These are phyloP conservation scores for Penicillium crystallinum DNA, from an alignment of 495 filamentous ascomycete species.

Conservation along the genomic window DNA sequence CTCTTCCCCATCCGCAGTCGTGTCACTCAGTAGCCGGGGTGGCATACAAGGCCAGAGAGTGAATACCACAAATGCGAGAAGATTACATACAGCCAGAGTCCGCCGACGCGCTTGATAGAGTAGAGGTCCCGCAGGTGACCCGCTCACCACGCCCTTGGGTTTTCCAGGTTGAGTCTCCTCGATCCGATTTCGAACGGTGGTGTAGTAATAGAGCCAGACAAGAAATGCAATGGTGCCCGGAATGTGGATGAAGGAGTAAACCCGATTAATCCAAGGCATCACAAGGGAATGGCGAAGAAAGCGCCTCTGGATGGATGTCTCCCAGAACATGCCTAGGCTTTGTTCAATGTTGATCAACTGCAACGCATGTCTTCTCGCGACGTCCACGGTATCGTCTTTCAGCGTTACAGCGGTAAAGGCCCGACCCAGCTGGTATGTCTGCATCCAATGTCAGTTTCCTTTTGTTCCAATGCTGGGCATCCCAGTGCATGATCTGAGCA, in stretches of 20 bases:
- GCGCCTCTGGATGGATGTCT: slow-evolving; percentile 48
- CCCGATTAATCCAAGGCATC: slow-evolving; percentile 55
- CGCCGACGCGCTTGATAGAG: slow-evolving; percentile 59
- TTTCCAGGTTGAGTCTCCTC: slow-evolving; percentile 35
- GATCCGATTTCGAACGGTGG: slow-evolving; percentile 45
- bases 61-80: slow-evolving; percentile 73
- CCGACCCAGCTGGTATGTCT: slow-evolving; percentile 60
- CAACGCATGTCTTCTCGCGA: slow-evolving; percentile 54
- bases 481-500: background rate
- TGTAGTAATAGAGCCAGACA: slow-evolving; percentile 63
- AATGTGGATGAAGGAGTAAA: slow-evolving; percentile 79
- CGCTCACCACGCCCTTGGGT: slow-evolving; percentile 26
- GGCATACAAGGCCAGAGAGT: slow-evolving; percentile 80
- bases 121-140: slow-evolving; percentile 42
- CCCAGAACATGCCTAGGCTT: slow-evolving; percentile 51
- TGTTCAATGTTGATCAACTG: slow-evolving; percentile 53
- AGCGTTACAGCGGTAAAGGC: slow-evolving; percentile 58
- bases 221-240: slow-evolving; percentile 70
- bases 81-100: slow-evolving; percentile 69
- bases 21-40: slow-evolving; percentile 60
- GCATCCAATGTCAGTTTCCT: slow-evolving; percentile 1
- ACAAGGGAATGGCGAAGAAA: slow-evolving; percentile 43
- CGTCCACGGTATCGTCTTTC: slow-evolving; percentile 50
- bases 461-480: too few species aligned
- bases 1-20: slow-evolving; percentile 34